Evolutionary conservation across 164 flowering plant species (phyloP), one percentile per base, ranked within the genome.

Genomic region (Stephania cephalantha): DNA sequence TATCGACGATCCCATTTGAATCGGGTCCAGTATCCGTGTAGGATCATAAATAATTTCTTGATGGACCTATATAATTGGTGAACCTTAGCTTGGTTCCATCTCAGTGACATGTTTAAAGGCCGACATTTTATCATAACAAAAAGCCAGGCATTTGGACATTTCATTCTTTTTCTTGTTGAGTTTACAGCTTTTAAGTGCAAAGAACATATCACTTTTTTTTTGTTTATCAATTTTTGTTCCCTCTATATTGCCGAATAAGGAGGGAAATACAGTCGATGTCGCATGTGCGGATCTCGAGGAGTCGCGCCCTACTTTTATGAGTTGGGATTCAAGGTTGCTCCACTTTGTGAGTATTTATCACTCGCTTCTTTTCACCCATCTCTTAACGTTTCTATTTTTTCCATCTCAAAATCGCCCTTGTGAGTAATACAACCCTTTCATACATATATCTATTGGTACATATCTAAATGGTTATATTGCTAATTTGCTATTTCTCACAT

Each of bases 231-330:
- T 10, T 70, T 9, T 44, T 1, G 63, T 12, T 48, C 2, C 50
- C 2, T 46, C 48, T 35, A 73, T 83, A 81, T 61, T 73, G 35
- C 70, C 85, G 97, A 80, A 95, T 95, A 69, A 84, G 96, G 82
- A 88, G 90, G 84, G 99, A 93, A 88, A 83, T 93, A 72, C 97
- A 88, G 77, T 97, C 97, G 99, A 93, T 88, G 91, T 89, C 74
- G 93, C 89, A 52, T 87, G 84, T 81, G 99, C 93, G 76, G 89
- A 95, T 85, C 80, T 93, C n/a, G 52, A 89, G 82, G 79, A 89
- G 81, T 72, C 88, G 91, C 35, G 92, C 86, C 83, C 35, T 90
- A 89, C 82, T 95, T 95, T 73, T 93, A 95, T 81, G 97, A 95
- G 81, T 85, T 95, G 76, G 99, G 99, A 72, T 89, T 90, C 88